phyloP scores from a whole-genome alignment of 1,284 basidiomycete genomes.

The Cutaneotrichosporon daszewskae region DNA sequence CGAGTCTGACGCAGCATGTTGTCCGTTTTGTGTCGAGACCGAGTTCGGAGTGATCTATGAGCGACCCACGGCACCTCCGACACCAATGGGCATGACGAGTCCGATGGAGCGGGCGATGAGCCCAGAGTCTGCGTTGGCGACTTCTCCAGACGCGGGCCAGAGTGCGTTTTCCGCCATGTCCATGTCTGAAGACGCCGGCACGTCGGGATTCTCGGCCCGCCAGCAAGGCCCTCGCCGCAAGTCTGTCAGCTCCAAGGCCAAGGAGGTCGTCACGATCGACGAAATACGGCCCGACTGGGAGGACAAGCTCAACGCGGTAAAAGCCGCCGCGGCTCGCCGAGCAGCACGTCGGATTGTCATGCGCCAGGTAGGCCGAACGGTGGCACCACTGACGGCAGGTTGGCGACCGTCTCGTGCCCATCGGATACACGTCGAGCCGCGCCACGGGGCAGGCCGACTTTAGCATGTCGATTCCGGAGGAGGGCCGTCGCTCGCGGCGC shows the following conservation, averaged over 20 bases:
- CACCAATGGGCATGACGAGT: conserved; percentile 5
- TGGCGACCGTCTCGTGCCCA: conserved; percentile 91
- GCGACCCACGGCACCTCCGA: conserved; percentile 53
- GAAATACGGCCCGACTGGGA: conserved; percentile 94
- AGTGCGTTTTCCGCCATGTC: conserved; percentile 28
- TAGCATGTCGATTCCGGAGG: conserved; percentile 33
- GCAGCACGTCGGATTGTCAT: conserved; percentile 96
- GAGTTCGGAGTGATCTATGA: conserved; percentile 93
- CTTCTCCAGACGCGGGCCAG: conserved; percentile 59
- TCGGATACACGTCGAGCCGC: conserved; percentile 69
- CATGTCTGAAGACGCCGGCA: conserved; percentile 3
- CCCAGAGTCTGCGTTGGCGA: conserved; percentile 26
- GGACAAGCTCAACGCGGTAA: conserved; percentile 78
- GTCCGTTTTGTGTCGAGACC: conserved; percentile 93
- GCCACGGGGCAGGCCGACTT: conserved; percentile 44
- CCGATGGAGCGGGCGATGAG: neutral
- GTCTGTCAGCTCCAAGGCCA: conserved; percentile 49
- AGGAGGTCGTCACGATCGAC: conserved; percentile 85
- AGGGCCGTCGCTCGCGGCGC: conserved; percentile 10
- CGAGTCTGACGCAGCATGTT: conserved; percentile 85
- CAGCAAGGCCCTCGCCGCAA: conserved; percentile 45
- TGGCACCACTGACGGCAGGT: conserved; percentile 49
- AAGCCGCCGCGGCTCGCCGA: conserved; percentile 76
- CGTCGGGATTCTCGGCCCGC: neutral
- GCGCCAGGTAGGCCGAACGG: conserved; percentile 58